Evolutionary conservation across 129 eudicot species (phyloP).

Genomic region (Silybum marianum): DNA sequence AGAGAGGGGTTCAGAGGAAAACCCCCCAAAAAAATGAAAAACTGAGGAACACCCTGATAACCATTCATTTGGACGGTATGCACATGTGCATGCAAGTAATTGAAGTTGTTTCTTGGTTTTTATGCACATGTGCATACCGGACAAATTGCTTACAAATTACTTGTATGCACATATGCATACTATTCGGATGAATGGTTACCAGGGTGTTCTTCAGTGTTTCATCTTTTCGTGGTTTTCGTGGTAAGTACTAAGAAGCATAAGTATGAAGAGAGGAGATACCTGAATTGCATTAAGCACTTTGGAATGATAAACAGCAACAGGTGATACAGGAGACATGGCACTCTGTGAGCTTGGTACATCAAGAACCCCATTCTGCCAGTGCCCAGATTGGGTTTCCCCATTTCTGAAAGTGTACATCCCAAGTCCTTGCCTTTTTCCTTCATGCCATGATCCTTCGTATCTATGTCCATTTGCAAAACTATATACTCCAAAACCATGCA

Average conservation of each 20-base stretch:
- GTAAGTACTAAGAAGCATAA: neutral
- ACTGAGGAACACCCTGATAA: too few relatives aligned
- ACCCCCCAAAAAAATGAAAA: too few relatives aligned
- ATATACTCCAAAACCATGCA: slow-evolving; percentile 98
- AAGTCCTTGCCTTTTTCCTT: slow-evolving; percentile 95
- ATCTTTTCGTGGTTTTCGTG: neutral
- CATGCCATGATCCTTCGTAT: slow-evolving; percentile 99
- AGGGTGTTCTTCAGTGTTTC: too few relatives aligned
- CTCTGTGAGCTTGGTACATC: slow-evolving; percentile 87
- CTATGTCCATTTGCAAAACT: slow-evolving; percentile 87
- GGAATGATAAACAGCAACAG: slow-evolving; percentile 90
- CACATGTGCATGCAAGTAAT: too few relatives aligned
- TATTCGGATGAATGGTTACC: too few relatives aligned
- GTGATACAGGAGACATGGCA: slow-evolving; percentile 67
- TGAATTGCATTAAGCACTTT: slow-evolving; percentile 91
- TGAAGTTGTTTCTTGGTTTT: too few relatives aligned
- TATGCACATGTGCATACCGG: too few relatives aligned
- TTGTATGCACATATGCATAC: too few relatives aligned
- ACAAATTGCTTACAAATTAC: too few relatives aligned
- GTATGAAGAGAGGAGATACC: slow-evolving; percentile 42
- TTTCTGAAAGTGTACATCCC: slow-evolving; percentile 92
- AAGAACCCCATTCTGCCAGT: slow-evolving; percentile 93
- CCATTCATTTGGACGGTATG: too few relatives aligned
- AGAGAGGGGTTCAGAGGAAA: too few relatives aligned
- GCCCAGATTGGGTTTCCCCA: slow-evolving; percentile 96